Evolutionary conservation across 495 filamentous ascomycete genomes (phyloP).

Genomic region (Hypoxylon rickii): DNA sequence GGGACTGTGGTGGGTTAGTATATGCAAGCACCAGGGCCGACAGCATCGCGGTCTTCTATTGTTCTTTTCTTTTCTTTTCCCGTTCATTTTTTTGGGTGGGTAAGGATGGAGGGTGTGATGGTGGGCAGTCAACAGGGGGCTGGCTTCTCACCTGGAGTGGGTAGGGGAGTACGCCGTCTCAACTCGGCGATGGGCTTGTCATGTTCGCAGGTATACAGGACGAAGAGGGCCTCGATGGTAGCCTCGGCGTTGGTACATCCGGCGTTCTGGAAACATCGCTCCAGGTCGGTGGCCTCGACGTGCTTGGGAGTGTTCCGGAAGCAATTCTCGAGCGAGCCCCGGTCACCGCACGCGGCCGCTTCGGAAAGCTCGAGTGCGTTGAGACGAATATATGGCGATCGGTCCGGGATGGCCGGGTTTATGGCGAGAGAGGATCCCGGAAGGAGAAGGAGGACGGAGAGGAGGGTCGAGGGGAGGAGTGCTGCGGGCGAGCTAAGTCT

Average conservation of each 20-base stretch:
- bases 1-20: no score
- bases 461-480: constrained; percentile 18
- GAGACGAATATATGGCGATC: constrained; percentile 40
- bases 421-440: constrained; percentile 11
- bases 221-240: constrained; percentile 39
- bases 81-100: background rate
- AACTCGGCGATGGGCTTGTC: constrained; percentile 33
- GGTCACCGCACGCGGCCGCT: constrained; percentile 44
- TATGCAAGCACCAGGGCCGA: no score
- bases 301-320: constrained; percentile 26
- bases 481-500: constrained; percentile 6
- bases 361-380: constrained; percentile 38
- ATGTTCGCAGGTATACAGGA: constrained; percentile 39
- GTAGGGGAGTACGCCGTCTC: constrained; percentile 34
- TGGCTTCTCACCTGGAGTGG: constrained; percentile 23
- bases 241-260: constrained; percentile 47
- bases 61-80: background rate
- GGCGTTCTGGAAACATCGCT: constrained; percentile 45
- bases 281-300: constrained; percentile 34
- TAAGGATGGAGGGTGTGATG: background rate
- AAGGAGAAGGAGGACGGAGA: constrained; percentile 18
- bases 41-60: background rate
- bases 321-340: constrained; percentile 41
- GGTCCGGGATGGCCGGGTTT: constrained; percentile 11
- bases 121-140: no score